Evolutionary conservation across 2,329 filamentous ascomycete genomes (phyloP).

Genomic region (Rutstroemia sydowiana): DNA sequence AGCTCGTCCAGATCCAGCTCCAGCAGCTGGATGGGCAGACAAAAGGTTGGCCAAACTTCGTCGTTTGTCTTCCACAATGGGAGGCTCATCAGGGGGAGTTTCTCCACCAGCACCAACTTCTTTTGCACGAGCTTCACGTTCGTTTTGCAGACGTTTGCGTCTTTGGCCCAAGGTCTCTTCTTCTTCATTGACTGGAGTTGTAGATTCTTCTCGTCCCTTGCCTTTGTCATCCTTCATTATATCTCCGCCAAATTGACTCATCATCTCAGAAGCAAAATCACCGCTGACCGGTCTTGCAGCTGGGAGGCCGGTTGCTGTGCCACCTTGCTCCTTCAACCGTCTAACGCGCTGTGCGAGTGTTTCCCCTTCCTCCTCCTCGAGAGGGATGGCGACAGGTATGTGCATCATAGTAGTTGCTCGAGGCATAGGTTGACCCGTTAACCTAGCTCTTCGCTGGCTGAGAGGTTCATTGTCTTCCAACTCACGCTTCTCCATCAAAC

Average conservation of each 20-base stretch:
- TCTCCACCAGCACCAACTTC: conserved; percentile 36
- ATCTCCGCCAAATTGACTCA: conserved; percentile 53
- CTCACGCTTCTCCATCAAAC: conserved; percentile 72
- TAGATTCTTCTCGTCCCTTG: conserved; percentile 28
- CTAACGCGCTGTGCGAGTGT: conserved; percentile 60
- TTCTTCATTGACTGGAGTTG: conserved; percentile 40
- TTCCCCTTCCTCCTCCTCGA: conserved; percentile 46
- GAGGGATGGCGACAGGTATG: conserved; percentile 12
- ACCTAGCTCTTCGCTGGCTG: conserved; percentile 25
- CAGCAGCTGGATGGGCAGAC: conserved; percentile 41
- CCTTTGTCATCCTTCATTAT: conserved; percentile 24
- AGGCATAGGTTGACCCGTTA: conserved; percentile 21
- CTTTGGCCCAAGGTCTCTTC: conserved; percentile 77
- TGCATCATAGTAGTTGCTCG: conserved; percentile 27
- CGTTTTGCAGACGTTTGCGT: conserved; percentile 63
- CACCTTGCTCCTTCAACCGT: conserved; percentile 49
- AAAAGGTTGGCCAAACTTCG: conserved; percentile 40
- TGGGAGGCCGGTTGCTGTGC: conserved; percentile 30
- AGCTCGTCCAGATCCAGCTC: conserved; percentile 12
- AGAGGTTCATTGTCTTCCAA: conserved; percentile 85
- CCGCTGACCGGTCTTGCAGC: conserved; percentile 48
- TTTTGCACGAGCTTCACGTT: conserved; percentile 54
- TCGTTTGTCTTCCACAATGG: conserved; percentile 30
- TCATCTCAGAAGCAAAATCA: conserved; percentile 62
- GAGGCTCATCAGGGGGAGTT: conserved; percentile 7